Evolutionary conservation across 257 asterid species (phyloP).

Genomic region (Rhazya stricta): DNA sequence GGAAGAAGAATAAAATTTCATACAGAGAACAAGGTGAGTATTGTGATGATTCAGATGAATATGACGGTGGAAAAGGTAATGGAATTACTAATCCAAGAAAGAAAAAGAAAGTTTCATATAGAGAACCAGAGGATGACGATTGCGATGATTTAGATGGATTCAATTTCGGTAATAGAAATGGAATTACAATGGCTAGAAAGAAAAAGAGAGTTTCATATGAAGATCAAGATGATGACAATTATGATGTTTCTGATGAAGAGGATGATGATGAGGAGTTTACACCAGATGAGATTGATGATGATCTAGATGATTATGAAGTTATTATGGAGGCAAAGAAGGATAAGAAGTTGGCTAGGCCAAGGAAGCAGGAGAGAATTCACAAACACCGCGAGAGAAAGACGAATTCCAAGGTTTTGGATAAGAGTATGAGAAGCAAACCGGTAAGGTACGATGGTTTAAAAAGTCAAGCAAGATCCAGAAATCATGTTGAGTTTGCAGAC

Average conservation of each 20-base stretch:
- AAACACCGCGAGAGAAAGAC: slow-evolving; percentile 27
- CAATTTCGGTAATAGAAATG: slow-evolving; percentile 26
- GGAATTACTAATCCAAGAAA: slow-evolving; percentile 22
- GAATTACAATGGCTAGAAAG: slow-evolving; percentile 20
- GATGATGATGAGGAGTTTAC: slow-evolving; percentile 42
- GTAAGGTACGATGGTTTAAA: slow-evolving; percentile 20
- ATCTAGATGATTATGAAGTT: slow-evolving; percentile 34
- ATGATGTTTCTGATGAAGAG: slow-evolving; percentile 14
- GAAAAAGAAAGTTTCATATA: slow-evolving; percentile 13
- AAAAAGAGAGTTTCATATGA: slow-evolving; percentile 31
- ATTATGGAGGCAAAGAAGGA: slow-evolving; percentile 20
- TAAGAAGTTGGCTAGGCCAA: slow-evolving; percentile 24
- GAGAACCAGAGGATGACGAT: slow-evolving; percentile 31
- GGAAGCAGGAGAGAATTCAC: slow-evolving; percentile 13
- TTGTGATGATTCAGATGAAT: slow-evolving; percentile 24
- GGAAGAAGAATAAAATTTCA: slow-evolving; percentile 24
- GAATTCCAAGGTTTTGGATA: slow-evolving; percentile 27
- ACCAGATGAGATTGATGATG: slow-evolving; percentile 27
- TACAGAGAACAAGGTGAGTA: slow-evolving; percentile 32
- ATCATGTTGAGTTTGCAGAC: slow-evolving; percentile 26
- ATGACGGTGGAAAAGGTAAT: slow-evolving; percentile 20
- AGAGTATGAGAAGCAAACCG: slow-evolving; percentile 27
- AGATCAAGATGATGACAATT: slow-evolving; percentile 31
- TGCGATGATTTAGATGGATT: slow-evolving; percentile 24
- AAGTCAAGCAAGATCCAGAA: slow-evolving; percentile 30